A percentile compares a stretch with the other conserved stretches of the same genome.
Evolutionary conservation across 208 protist species (phyloP).

Genomic region (Leishmania tropica): DNA sequence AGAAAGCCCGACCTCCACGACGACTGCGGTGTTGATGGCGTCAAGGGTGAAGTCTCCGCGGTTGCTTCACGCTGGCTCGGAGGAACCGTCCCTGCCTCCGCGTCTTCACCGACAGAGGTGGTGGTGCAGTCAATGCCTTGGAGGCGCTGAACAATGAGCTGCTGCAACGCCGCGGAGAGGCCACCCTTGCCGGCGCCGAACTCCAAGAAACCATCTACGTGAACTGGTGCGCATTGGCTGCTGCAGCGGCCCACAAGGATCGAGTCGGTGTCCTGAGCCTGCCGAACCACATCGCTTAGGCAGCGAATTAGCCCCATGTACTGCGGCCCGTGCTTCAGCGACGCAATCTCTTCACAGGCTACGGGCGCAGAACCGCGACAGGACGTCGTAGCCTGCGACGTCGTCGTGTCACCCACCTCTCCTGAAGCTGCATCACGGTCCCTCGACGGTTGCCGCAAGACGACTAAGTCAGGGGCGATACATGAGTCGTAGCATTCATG

Average conservation of each 20-base stretch:
- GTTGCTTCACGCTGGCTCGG: neutral
- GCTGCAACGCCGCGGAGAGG: constrained; percentile 66
- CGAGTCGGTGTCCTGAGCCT: constrained; percentile 6
- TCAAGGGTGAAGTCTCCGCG: neutral
- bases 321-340: constrained; percentile 70
- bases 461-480: constrained; percentile 27
- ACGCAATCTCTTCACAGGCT: constrained; percentile 13
- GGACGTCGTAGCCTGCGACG: neutral
- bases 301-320: constrained; percentile 60
- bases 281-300: constrained; percentile 36
- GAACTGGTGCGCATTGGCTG: neutral
- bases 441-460: constrained; percentile 1
- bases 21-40: neutral
- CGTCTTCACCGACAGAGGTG: neutral
- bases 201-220: constrained; percentile 62
- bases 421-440: neutral
- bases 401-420: neutral
- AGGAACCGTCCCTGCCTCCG: neutral
- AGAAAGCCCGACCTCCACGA: constrained; percentile 17
- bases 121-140: neutral
- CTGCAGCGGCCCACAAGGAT: constrained; percentile 4
- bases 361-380: neutral
- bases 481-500: constrained; percentile 23
- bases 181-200: constrained; percentile 81
- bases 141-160: constrained; percentile 30